Evolutionary conservation across 768 basidiomycete species (phyloP).

Genomic region (Gloeopeniophorella convolvens): DNA sequence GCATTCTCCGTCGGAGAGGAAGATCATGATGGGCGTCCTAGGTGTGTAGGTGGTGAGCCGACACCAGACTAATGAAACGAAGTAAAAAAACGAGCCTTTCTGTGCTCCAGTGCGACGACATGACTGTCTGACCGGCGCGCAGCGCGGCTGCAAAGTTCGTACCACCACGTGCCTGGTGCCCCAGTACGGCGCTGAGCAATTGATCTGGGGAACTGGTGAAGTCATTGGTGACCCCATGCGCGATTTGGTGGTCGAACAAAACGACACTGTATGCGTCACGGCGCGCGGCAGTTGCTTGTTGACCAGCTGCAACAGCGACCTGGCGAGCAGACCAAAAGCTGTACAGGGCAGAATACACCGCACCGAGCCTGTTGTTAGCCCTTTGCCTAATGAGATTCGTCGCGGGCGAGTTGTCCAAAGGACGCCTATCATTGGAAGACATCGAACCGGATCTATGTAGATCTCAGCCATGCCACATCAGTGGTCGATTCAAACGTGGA

Average conservation of each 20-base stretch:
- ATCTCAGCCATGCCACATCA: neutral
- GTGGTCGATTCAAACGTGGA: no score
- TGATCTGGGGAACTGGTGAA: slow-evolving; percentile 39
- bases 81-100: slow-evolving; percentile 33
- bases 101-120: slow-evolving; percentile 43
- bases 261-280: slow-evolving; percentile 53
- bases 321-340: slow-evolving; percentile 47
- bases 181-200: slow-evolving; percentile 35
- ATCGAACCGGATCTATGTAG: slow-evolving; percentile 45
- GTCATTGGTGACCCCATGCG: slow-evolving; percentile 36
- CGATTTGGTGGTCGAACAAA: slow-evolving; percentile 34
- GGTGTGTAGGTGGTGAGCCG: neutral
- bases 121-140: slow-evolving; percentile 28
- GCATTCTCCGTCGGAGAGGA: slow-evolving; percentile 53
- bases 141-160: slow-evolving; percentile 43
- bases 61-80: neutral
- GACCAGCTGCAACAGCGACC: slow-evolving; percentile 26
- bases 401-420: slow-evolving; percentile 38
- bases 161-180: slow-evolving; percentile 28
- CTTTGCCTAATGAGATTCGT: slow-evolving; percentile 31
- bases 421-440: slow-evolving; percentile 34
- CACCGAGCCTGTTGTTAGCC: slow-evolving; percentile 46
- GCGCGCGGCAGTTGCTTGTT: slow-evolving; percentile 23
- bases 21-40: slow-evolving; percentile 47
- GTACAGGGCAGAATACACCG: slow-evolving; percentile 40